Conservation (phyloP, 495 filamentous ascomycete genomes). For the Recurvomyces mirabilis region DNA sequence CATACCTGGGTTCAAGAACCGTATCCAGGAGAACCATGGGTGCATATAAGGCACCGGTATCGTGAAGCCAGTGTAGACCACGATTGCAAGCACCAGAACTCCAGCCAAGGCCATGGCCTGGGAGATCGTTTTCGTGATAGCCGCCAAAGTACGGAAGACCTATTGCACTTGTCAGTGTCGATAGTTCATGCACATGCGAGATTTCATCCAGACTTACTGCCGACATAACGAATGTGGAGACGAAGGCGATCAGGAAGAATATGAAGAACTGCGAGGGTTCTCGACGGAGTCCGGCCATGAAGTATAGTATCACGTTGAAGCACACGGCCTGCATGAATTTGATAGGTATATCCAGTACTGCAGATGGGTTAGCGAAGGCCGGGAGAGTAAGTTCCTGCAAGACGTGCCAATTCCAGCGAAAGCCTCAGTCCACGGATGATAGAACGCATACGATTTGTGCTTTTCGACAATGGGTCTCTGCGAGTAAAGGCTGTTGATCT, state of each 20-base stretch:
- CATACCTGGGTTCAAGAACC: constrained; percentile 34
- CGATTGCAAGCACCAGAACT: constrained; percentile 37
- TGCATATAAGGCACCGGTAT: constrained; percentile 38
- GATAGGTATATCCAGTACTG: constrained; percentile 60
- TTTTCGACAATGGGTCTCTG: constrained; percentile 89
- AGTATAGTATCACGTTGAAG: constrained; percentile 71
- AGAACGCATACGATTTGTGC: constrained; percentile 71
- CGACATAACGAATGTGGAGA: constrained; percentile 39
- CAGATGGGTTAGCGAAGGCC: too few species aligned
- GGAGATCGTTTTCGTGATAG: constrained; percentile 36
- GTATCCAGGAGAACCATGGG: constrained; percentile 38
- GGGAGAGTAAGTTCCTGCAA: too few species aligned
- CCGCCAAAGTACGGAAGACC: constrained; percentile 39
- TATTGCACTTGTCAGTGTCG: too few species aligned
- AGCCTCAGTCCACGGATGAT: constrained; percentile 78
- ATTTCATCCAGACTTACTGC: too few species aligned
- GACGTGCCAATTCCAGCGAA: constrained; percentile 64
- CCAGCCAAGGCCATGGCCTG: constrained; percentile 42
- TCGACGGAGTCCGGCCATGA: constrained; percentile 64
- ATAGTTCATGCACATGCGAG: too few species aligned
- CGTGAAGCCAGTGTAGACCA: constrained; percentile 84
- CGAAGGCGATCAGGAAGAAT: constrained; percentile 53
- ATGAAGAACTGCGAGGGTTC: constrained; percentile 76
- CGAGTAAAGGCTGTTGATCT: constrained; percentile 60
- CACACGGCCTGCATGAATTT: constrained; percentile 36